Evolutionary conservation across 352 stramenopile genomes (phyloP).

Genomic region (Nothophytophthora sp.): DNA sequence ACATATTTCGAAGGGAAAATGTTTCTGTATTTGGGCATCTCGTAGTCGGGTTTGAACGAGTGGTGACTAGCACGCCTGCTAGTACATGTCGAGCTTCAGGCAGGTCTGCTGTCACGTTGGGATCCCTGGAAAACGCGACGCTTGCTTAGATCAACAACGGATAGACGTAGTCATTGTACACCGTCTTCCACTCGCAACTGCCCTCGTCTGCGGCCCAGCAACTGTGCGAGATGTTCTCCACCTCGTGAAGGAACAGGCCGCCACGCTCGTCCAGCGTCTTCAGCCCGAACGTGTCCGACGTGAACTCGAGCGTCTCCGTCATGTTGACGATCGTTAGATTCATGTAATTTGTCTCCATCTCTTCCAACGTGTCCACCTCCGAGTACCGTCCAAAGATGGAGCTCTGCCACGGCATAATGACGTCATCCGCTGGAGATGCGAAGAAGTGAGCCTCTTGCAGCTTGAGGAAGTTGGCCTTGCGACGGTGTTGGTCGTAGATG

Average conservation of each 20-base stretch:
- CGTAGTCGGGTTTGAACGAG: too few species aligned
- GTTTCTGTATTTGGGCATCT: too few species aligned
- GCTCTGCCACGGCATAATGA: constrained; percentile 44
- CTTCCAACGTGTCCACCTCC: constrained; percentile 28
- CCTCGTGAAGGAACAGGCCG: constrained; percentile 25
- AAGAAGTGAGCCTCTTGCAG: constrained; percentile 42
- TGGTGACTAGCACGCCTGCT: too few species aligned
- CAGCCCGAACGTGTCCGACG: constrained; percentile 35
- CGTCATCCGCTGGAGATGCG: constrained; percentile 33
- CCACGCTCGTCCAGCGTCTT: constrained; percentile 34
- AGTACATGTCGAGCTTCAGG: too few species aligned
- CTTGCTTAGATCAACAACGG: constrained; percentile 17
- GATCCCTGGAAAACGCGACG: too few species aligned
- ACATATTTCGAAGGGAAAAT: too few species aligned
- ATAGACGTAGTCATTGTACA: constrained; percentile 49
- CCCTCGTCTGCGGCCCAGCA: constrained; percentile 36
- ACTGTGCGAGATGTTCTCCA: constrained; percentile 23
- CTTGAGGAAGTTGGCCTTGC: constrained; percentile 41
- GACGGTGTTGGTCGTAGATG: constrained; percentile 27
- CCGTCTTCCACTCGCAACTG: constrained; percentile 31
- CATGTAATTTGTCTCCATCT: constrained; percentile 32
- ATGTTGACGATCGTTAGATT: constrained; percentile 32
- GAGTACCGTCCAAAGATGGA: constrained; percentile 44
- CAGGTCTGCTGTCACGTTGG: too few species aligned
- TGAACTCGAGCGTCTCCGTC: constrained; percentile 33